A percentile compares a stretch with the other conserved stretches of the same genome.
Evolutionary conservation across 495 filamentous ascomycete species (phyloP).

Genomic region (Eremomyces bilateralis): DNA sequence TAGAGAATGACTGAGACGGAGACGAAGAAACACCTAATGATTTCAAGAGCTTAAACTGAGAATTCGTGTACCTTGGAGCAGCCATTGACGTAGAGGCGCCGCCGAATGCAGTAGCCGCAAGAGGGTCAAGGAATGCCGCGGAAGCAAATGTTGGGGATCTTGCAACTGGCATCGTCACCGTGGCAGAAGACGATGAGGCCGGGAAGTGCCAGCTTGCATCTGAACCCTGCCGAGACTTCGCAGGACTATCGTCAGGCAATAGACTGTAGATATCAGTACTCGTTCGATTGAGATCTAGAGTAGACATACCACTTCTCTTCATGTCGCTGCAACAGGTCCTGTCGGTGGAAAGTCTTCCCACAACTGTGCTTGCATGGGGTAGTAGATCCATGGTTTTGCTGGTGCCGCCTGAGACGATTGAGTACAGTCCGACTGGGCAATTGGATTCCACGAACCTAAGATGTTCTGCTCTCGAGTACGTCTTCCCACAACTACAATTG

Average conservation of each 20-base stretch:
- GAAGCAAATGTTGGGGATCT: too few species aligned
- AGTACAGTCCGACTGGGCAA: not conserved
- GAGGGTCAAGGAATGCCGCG: too few species aligned
- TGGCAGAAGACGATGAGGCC: too few species aligned
- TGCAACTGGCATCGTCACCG: too few species aligned
- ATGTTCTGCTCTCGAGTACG: slow-evolving; percentile 61
- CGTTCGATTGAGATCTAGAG: too few species aligned
- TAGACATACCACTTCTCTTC: slow-evolving; percentile 56
- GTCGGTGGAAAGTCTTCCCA: slow-evolving; percentile 40
- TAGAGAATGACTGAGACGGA: too few species aligned
- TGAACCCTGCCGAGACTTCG: too few species aligned
- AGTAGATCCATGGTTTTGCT: slow-evolving; percentile 58
- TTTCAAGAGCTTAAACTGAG: slow-evolving; percentile 14
- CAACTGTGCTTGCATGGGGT: slow-evolving; percentile 46
- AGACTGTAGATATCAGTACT: too few species aligned
- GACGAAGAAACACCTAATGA: too few species aligned
- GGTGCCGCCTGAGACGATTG: slow-evolving; percentile 43
- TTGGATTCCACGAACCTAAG: slow-evolving; percentile 30
- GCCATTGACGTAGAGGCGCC: not conserved
- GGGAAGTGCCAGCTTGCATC: too few species aligned
- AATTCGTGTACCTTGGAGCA: slow-evolving; percentile 12
- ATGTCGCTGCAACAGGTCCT: slow-evolving; percentile 60
- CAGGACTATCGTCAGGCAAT: too few species aligned
- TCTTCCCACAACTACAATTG: slow-evolving; percentile 20
- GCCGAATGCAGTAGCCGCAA: too few species aligned